A percentile compares a stretch with the other conserved stretches of the same genome.
These are phyloP conservation scores for Syzygium aromaticum DNA, from an alignment of 345 rosid genomes.

Conservation along the genomic window DNA sequence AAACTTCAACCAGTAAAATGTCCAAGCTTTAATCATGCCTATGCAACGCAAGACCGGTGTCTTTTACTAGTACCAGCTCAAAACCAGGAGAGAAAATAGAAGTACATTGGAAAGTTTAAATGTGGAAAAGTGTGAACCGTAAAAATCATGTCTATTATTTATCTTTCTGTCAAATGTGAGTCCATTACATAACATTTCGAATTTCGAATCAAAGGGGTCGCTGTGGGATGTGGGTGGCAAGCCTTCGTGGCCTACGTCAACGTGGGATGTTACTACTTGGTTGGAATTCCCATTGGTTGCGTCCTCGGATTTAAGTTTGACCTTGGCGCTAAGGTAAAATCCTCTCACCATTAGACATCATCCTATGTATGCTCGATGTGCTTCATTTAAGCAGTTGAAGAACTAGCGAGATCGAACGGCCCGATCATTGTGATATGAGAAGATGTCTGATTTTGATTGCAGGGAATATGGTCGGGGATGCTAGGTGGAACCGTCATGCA, in stretches of 20 bases:
- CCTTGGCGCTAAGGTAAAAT: conserved; percentile 21
- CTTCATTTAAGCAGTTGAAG: neutral
- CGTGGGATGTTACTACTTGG: conserved; percentile 33
- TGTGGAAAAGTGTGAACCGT: neutral
- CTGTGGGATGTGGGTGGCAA: conserved; percentile 49
- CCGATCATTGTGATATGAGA: neutral
- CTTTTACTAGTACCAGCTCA: neutral
- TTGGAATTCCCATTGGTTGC: conserved; percentile 31
- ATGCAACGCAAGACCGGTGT: neutral
- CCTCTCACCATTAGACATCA: neutral
- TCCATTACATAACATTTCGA: neutral
- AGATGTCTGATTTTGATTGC: neutral
- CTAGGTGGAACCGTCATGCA: conserved; percentile 31
- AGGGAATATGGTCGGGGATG: conserved; percentile 48
- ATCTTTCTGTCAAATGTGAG: neutral
- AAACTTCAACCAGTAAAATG: neutral
- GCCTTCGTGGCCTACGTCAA: conserved; percentile 39
- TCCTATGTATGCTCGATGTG: neutral
- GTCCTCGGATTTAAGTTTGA: conserved; percentile 23
- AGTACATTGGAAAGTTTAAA: neutral
- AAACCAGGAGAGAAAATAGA: neutral
- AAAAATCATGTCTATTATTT: neutral
- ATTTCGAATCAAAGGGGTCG: conserved; percentile 19
- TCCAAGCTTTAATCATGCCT: neutral
- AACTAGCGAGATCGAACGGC: neutral